Evolutionary conservation across 1,139 yeast species (phyloP).

Genomic region (Pichia sp.): DNA sequence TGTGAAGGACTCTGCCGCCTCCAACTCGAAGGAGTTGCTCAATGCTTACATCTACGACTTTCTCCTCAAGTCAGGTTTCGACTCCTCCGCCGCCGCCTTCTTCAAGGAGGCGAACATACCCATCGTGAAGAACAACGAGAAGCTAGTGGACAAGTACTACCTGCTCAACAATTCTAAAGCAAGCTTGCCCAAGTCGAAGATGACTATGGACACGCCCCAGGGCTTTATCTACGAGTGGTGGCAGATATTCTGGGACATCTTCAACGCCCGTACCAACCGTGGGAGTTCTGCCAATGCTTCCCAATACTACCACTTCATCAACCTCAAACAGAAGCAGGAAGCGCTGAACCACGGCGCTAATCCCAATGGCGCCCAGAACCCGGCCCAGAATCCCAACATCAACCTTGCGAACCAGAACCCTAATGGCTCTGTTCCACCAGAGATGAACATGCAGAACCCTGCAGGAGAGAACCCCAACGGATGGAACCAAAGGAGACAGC

Average conservation of each 20-base stretch:
- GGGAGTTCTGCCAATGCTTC: conserved; percentile 61
- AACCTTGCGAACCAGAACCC: background rate
- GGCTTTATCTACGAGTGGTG: conserved; percentile 93
- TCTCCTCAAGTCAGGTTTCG: conserved; percentile 66
- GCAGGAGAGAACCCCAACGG: background rate
- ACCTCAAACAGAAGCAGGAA: conserved; percentile 61
- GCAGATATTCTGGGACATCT: conserved; percentile 94
- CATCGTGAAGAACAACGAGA: conserved; percentile 32
- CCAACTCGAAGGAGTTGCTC: conserved; percentile 61
- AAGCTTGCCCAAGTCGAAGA: conserved; percentile 44
- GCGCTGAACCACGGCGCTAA: background rate
- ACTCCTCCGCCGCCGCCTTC: conserved; percentile 69
- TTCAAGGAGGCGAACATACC: conserved; percentile 47
- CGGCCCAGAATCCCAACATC: background rate
- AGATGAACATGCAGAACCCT: background rate
- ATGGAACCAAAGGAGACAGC: conserved; percentile 13
- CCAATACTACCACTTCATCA: conserved; percentile 68
- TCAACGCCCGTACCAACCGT: conserved; percentile 70
- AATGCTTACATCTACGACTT: conserved; percentile 88
- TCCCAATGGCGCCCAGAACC: background rate
- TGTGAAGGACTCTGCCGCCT: conserved; percentile 47
- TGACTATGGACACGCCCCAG: conserved; percentile 75
- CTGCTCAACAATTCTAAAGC: conserved; percentile 1
- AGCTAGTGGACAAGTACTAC: conserved; percentile 9
- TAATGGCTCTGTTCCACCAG: background rate